Percentiles rank a stretch among this genome's conserved stretches.
Conservation (phyloP, 225 moss, liverwort and hornwort genomes). For the Anthoceros angustus region DNA sequence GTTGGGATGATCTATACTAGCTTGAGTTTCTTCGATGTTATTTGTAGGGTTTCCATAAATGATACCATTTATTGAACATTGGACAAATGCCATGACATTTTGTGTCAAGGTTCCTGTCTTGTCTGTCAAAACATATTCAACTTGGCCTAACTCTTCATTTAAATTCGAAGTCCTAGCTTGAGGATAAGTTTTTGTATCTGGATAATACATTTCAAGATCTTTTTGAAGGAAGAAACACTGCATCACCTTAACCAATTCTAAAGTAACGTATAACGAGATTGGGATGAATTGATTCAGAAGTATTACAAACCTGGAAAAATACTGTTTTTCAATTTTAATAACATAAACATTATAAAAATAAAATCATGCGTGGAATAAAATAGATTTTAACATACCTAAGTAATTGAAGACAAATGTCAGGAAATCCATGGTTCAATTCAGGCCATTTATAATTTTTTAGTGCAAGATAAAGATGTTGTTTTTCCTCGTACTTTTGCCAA, state of each 20-base stretch:
- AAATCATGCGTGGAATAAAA: neutral
- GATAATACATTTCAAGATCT: constrained; percentile 63
- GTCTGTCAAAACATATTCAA: constrained; percentile 72
- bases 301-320: constrained; percentile 42
- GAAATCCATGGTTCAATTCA: constrained; percentile 17
- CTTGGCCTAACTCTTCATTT: constrained; percentile 91
- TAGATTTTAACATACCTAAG: constrained; percentile 15
- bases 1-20: constrained; percentile 11
- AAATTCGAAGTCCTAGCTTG: constrained; percentile 51
- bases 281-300: constrained; percentile 72
- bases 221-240: constrained; percentile 66
- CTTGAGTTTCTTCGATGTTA: constrained; percentile 7
- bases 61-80: constrained; percentile 69
- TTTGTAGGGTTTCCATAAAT: constrained; percentile 40
- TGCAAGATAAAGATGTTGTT: constrained; percentile 27
- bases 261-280: constrained; percentile 73
- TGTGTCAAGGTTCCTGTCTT: constrained; percentile 88
- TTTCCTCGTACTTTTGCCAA: constrained; percentile 14
- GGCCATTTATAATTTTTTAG: constrained; percentile 12
- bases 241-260: constrained; percentile 69
- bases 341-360: constrained; percentile 5
- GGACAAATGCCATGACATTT: constrained; percentile 83
- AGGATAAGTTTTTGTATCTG: constrained; percentile 29
- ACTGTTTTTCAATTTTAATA: neutral
- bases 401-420: constrained; percentile 16